Base-by-base conservation (phyloP, 306 rosid species). In the Quillaja saponaria region DNA sequence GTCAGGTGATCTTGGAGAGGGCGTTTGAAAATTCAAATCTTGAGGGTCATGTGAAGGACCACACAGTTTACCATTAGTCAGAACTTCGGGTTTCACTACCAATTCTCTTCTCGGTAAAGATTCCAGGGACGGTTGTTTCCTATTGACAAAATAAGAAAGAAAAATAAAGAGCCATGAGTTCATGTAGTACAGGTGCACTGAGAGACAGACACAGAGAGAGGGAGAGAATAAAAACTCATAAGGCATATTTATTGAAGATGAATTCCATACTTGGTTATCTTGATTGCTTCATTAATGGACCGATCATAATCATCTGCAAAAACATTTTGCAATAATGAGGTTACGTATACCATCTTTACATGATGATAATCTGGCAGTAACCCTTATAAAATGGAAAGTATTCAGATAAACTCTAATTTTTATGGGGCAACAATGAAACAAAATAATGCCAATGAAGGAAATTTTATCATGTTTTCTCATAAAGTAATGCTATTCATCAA, bases 261-360 rank as follows among this genome's bases (percentile, higher is more conserved):
- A 59, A 42, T 64, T 56, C 42, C 80, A 59, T 92, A 92, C 99
- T 90, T 90, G 78, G 99, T 94, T 74, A 87, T 83, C 82, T 94
- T 94, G 82, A 94, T 94, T 48, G 99, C 99, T 81, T 94, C 99
- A 39, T 78, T 90, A 80, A 94, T 94, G 39, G 99, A 94, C 47
- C 87, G 85, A 69, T 94, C 99, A 61, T 69, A 94, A 75, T 89
- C 99, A 83, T 94, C 99, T 94, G 91, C 84, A 87, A 70, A 38
- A 56, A 51, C 63, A 81, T 51, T 41, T 28, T 46, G 45, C 38
- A 71, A 78, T 45, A 65, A 69, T 72, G 60, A 68, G 50, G 68
- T 66, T 64, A 21, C 41, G 55, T 10, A 41, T 17, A 67, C 54
- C 75, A 5, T 2, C 35, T 58, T 45, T 54, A 38, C 21, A 20